These are phyloP conservation scores for Dittrichia graveolens DNA, from an alignment of 129 eudicot species.

Conservation along the genomic window DNA sequence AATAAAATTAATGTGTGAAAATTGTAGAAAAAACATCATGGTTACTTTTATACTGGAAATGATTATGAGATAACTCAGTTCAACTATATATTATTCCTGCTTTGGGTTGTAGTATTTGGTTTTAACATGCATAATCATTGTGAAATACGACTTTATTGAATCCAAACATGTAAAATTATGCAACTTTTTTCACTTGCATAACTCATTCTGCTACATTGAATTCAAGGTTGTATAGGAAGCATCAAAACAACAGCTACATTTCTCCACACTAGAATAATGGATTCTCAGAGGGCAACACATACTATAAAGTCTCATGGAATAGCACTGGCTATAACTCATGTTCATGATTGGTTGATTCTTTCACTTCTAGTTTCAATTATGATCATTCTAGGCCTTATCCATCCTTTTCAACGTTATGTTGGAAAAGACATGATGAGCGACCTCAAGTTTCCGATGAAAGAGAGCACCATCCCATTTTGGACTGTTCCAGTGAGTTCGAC, in stretches of 20 bases:
- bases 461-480: conserved; percentile 54
- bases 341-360: conserved; percentile 54
- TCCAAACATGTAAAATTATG: background rate
- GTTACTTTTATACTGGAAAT: no score
- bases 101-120: no score
- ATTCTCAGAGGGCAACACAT: conserved; percentile 41
- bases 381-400: conserved; percentile 30
- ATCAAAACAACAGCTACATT: background rate
- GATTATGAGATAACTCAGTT: no score
- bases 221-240: background rate
- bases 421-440: conserved; percentile 55
- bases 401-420: conserved; percentile 51
- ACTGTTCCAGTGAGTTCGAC: conserved; percentile 46
- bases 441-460: conserved; percentile 50
- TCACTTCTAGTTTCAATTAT: conserved; percentile 24
- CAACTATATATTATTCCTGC: no score
- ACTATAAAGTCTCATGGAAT: conserved; percentile 54
- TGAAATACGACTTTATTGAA: background rate
- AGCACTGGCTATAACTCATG: conserved; percentile 37
- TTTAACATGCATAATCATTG: no score
- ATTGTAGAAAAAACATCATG: no score
- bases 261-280: conserved; percentile 26
- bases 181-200: background rate
- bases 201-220: background rate
- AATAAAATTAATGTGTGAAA: no score